These are phyloP conservation scores for Naganishia vaughanmartiniae DNA, from an alignment of 768 basidiomycete genomes.

Conservation along the genomic window DNA sequence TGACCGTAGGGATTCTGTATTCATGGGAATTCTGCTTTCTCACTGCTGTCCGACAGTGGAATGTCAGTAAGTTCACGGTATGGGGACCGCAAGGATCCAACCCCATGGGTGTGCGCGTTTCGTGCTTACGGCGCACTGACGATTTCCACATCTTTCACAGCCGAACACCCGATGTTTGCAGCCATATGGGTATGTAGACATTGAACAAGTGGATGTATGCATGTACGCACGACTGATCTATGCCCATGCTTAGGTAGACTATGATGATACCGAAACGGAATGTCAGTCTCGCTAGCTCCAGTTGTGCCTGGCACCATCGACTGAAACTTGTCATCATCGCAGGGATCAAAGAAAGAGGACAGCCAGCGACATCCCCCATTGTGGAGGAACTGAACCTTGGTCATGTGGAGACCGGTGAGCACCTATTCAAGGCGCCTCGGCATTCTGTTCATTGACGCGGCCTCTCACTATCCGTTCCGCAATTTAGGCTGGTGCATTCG, in stretches of 20 bases:
- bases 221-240: background rate
- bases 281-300: constrained; percentile 33
- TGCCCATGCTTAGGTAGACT: constrained; percentile 35
- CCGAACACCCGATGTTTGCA: constrained; percentile 51
- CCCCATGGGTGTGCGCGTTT: background rate
- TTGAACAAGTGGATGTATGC: too few species aligned
- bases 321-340: background rate
- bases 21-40: background rate
- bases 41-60: background rate
- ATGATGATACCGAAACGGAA: constrained; percentile 52
- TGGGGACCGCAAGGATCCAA: too few species aligned
- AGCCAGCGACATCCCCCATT: constrained; percentile 51
- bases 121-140: background rate
- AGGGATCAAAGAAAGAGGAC: constrained; percentile 53
- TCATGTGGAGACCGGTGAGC: constrained; percentile 43
- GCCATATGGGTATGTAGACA: constrained; percentile 44
- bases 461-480: too few species aligned
- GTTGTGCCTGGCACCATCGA: background rate
- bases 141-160: background rate
- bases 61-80: background rate
- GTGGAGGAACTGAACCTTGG: constrained; percentile 51
- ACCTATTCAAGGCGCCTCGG: too few species aligned
- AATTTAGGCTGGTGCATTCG: constrained; percentile 45
- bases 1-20: background rate
- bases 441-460: background rate